Evolutionary conservation across 805 yeast genomes (phyloP).

Genomic region (Jamesozyma jinghongensis): DNA sequence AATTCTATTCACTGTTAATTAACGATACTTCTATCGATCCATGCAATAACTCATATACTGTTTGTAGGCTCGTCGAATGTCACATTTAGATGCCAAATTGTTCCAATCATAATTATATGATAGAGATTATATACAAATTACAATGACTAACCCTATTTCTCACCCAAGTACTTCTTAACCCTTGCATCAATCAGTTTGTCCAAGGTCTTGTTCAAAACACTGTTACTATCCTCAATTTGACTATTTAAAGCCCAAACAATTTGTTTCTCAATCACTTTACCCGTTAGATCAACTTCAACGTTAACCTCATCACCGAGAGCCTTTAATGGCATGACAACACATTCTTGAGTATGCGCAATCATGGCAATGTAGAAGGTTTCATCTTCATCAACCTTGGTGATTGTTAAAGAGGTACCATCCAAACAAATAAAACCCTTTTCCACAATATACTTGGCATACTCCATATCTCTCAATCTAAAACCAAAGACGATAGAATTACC

Average conservation of each 20-base stretch:
- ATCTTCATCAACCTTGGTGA: constrained; percentile 63
- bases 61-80: no score
- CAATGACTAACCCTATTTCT: not conserved
- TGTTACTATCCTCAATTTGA: constrained; percentile 41
- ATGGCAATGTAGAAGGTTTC: constrained; percentile 73
- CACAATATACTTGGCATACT: constrained; percentile 63
- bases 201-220: constrained; percentile 44
- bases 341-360: constrained; percentile 81
- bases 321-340: constrained; percentile 66
- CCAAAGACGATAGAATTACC: constrained; percentile 71
- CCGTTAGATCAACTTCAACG: constrained; percentile 91
- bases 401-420: constrained; percentile 90
- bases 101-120: no score
- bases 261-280: constrained; percentile 85
- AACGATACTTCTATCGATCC: no score
- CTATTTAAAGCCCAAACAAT: constrained; percentile 48
- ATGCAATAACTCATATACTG: no score
- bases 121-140: no score
- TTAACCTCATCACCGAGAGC: constrained; percentile 59
- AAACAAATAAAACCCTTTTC: constrained; percentile 90
- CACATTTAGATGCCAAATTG: no score
- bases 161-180: constrained; percentile 18
- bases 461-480: constrained; percentile 53
- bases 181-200: constrained; percentile 39
- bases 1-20: no score